Evolutionary conservation across 495 filamentous ascomycete genomes (phyloP).

Genomic region (Echria macrotheca): DNA sequence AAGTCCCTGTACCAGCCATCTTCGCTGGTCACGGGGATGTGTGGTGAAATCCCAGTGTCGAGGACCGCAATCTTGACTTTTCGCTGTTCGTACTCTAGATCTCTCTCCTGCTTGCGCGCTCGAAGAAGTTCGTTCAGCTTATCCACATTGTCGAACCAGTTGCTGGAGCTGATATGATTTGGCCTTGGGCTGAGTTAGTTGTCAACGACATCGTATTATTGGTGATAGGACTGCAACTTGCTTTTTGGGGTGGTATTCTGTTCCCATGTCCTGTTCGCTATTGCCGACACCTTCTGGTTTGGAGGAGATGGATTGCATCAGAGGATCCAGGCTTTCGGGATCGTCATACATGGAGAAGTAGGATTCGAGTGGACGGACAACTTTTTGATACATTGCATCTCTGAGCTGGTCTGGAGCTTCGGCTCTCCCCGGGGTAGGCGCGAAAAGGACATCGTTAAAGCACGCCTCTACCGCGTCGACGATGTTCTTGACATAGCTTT

Average conservation of each 20-base stretch:
- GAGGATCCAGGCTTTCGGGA: background rate
- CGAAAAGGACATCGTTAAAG: background rate
- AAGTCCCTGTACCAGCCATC: constrained; percentile 20
- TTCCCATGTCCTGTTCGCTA: too few relatives aligned
- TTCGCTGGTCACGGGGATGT: background rate
- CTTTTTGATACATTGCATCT: background rate
- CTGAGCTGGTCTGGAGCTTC: background rate
- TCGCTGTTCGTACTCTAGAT: background rate
- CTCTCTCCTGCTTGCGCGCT: constrained; percentile 2
- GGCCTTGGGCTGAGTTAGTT: too few relatives aligned
- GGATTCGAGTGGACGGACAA: background rate
- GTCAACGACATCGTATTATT: too few relatives aligned
- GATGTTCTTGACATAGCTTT: background rate
- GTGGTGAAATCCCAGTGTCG: constrained; percentile 15
- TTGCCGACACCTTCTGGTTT: background rate
- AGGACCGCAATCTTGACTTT: constrained; percentile 15
- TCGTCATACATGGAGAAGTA: background rate
- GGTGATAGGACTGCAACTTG: background rate
- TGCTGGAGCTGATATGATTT: too few relatives aligned
- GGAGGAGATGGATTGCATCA: background rate
- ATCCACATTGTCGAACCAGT: constrained; percentile 16
- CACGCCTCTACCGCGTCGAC: background rate
- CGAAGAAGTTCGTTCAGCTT: constrained; percentile 15
- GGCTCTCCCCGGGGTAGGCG: background rate
- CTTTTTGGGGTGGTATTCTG: background rate